phyloP scores from a whole-genome alignment of 345 rosid species.

The Atalantia buxifolia region DNA sequence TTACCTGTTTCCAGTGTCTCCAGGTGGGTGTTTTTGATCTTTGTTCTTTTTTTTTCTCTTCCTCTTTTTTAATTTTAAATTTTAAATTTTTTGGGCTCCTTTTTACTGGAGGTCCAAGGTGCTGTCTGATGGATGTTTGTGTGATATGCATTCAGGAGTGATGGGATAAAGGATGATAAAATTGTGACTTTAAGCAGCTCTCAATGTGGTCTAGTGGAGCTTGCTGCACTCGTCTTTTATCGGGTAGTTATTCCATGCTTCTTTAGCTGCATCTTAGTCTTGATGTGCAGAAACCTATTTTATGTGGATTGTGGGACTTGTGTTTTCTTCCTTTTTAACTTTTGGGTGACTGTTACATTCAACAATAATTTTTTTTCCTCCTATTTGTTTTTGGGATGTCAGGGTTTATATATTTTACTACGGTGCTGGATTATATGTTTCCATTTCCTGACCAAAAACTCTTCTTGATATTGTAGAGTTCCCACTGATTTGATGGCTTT shows the following conservation, averaged over 20 bases:
- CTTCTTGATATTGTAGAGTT: not conserved
- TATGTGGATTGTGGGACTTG: not conserved
- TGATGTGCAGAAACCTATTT: not conserved
- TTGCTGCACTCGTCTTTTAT: slow-evolving; percentile 73
- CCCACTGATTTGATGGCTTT: not conserved
- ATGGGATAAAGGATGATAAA: slow-evolving; percentile 71
- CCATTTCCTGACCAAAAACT: not conserved
- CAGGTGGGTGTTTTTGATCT: slow-evolving; percentile 42
- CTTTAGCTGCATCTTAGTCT: slow-evolving; percentile 6
- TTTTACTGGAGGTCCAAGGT: slow-evolving; percentile 6
- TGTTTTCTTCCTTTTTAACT: not conserved
- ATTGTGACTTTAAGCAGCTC: slow-evolving; percentile 61
- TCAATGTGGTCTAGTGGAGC: slow-evolving; percentile 64
- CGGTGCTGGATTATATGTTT: not conserved
- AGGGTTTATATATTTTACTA: slow-evolving; percentile 3
- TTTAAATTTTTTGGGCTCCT: not conserved
- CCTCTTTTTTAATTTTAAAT: not conserved
- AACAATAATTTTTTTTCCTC: not conserved
- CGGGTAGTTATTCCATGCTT: slow-evolving; percentile 40
- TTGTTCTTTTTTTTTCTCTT: slow-evolving; percentile 1
- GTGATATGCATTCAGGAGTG: slow-evolving; percentile 48
- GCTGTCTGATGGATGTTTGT: slow-evolving; percentile 17
- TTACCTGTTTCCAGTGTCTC: slow-evolving; percentile 37
- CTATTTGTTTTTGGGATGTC: not conserved
- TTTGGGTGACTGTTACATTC: not conserved